Conservation (phyloP, 768 basidiomycete genomes). For the Amanita phalloides region DNA sequence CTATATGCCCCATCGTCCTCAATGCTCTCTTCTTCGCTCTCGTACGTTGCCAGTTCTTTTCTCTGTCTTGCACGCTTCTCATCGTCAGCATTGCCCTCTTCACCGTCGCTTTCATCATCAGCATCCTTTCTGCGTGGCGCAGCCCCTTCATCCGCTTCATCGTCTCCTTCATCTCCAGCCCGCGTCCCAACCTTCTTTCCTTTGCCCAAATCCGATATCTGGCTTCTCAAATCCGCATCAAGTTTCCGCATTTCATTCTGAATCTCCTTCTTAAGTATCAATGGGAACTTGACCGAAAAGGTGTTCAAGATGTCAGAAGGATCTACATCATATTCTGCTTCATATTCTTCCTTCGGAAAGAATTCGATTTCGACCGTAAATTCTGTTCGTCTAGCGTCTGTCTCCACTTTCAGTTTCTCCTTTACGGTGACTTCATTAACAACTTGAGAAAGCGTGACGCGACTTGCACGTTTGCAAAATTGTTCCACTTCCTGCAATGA, state of each 20-base stretch:
- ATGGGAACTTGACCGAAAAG: constrained; percentile 69
- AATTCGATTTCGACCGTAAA: constrained; percentile 78
- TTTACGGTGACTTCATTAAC: constrained; percentile 75
- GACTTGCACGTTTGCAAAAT: constrained; percentile 87
- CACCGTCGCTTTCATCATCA: constrained; percentile 58
- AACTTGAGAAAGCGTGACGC: constrained; percentile 79
- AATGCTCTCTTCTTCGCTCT: constrained; percentile 52
- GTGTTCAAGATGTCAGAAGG: constrained; percentile 61
- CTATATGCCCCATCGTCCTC: constrained; percentile 35
- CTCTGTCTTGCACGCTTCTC: constrained; percentile 63
- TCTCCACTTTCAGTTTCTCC: constrained; percentile 61
- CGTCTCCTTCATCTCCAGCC: constrained; percentile 41
- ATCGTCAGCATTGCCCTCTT: constrained; percentile 73
- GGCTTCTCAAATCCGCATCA: constrained; percentile 65
- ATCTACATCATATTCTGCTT: constrained; percentile 69
- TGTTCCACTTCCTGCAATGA: constrained; percentile 44
- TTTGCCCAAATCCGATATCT: constrained; percentile 76
- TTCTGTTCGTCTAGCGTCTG: constrained; percentile 60
- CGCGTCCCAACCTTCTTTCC: constrained; percentile 46
- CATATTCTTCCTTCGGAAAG: constrained; percentile 80
- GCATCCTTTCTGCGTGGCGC: constrained; percentile 17
- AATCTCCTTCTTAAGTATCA: constrained; percentile 79
- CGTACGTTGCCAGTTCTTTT: constrained; percentile 70
- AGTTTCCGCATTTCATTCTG: constrained; percentile 77
- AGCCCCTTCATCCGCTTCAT: constrained; percentile 38